phyloP scores from a whole-genome alignment of 2,329 filamentous ascomycete genomes.

The Exophiala dermatitidis region DNA sequence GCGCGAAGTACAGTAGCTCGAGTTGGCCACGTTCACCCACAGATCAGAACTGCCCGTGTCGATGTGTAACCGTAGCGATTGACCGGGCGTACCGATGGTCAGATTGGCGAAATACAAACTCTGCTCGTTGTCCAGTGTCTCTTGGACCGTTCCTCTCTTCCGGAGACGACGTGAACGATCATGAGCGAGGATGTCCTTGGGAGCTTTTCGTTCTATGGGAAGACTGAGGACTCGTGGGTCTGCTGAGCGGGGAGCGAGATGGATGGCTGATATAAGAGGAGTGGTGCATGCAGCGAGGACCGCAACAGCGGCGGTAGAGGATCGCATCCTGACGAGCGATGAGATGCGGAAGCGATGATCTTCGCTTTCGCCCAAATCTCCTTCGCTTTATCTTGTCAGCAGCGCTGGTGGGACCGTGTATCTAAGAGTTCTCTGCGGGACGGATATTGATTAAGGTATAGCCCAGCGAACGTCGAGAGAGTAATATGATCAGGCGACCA shows the following conservation, averaged over 20 bases:
- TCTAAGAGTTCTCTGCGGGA: too few relatives aligned
- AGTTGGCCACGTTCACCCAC: slow-evolving; percentile 59
- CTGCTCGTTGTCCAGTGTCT: slow-evolving; percentile 24
- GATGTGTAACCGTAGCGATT: slow-evolving; percentile 50
- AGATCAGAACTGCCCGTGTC: slow-evolving; percentile 59
- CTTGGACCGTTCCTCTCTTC: slow-evolving; percentile 18
- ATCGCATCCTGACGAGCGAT: slow-evolving; percentile 11
- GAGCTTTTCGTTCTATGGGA: slow-evolving; percentile 18
- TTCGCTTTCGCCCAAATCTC: neutral
- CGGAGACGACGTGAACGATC: slow-evolving; percentile 15
- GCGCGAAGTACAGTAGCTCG: slow-evolving; percentile 49
- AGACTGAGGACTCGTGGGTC: slow-evolving; percentile 23
- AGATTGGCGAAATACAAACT: slow-evolving; percentile 48
- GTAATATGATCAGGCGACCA: too few relatives aligned
- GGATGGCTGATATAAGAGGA: slow-evolving; percentile 25
- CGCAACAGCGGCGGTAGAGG: slow-evolving; percentile 5
- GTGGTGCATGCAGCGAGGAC: slow-evolving; percentile 10
- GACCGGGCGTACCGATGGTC: slow-evolving; percentile 50
- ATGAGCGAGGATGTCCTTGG: slow-evolving; percentile 19
- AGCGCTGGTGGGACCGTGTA: too few relatives aligned
- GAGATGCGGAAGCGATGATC: neutral
- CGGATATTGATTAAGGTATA: too few relatives aligned
- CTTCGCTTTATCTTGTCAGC: neutral
- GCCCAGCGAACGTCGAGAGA: too few relatives aligned
- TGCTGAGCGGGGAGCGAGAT: slow-evolving; percentile 21